These are phyloP conservation scores for Globisporangium lucens DNA, from an alignment of 352 stramenopile species.

Conservation along the genomic window DNA sequence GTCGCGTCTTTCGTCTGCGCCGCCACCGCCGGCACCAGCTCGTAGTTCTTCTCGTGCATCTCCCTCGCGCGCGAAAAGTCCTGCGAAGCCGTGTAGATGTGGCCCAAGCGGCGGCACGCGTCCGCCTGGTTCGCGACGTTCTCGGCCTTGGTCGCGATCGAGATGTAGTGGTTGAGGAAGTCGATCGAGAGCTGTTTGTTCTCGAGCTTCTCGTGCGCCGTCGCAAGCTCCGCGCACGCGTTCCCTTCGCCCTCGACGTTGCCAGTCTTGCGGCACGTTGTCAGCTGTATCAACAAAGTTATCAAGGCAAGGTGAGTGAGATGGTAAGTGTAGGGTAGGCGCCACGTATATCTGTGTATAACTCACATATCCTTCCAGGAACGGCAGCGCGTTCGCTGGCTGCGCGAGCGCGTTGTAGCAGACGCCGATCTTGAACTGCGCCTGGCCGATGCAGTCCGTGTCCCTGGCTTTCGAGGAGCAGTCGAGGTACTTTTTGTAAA, in stretches of 20 bases:
- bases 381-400: constrained; percentile 66
- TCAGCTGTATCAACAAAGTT: constrained; percentile 26
- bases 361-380: constrained; percentile 79
- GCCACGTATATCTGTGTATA: background rate
- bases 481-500: constrained; percentile 75
- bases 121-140: constrained; percentile 87
- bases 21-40: constrained; percentile 60
- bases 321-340: background rate
- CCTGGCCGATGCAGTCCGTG: constrained; percentile 45
- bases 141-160: constrained; percentile 74
- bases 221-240: constrained; percentile 86
- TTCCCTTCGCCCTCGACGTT: constrained; percentile 77
- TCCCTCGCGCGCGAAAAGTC: constrained; percentile 80
- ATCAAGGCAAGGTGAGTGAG: background rate
- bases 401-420: constrained; percentile 72
- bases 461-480: constrained; percentile 65
- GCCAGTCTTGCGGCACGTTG: constrained; percentile 46
- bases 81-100: constrained; percentile 79
- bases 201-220: constrained; percentile 76
- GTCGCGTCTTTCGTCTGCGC: constrained; percentile 36
- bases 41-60: constrained; percentile 90
- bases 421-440: constrained; percentile 73
- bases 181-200: constrained; percentile 84
- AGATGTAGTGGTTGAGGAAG: constrained; percentile 85
- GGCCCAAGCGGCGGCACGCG: constrained; percentile 79